Base-by-base conservation (phyloP, 1,139 yeast species). In the Taphrina flavorubra region DNA sequence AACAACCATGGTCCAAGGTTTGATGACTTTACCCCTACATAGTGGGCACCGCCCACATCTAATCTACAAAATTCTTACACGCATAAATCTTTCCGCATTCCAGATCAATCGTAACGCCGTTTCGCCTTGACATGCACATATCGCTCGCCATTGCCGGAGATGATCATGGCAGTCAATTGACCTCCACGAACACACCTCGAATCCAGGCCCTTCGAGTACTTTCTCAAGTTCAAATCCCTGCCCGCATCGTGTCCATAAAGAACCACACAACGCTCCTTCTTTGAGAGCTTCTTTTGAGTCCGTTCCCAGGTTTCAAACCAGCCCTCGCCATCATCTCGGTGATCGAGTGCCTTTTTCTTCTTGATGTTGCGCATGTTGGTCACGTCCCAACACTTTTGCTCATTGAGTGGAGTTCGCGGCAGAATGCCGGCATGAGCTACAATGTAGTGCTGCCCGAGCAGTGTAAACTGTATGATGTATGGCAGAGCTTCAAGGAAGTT, bases 161-260 rank as follows among this genome's bases (percentile, higher is more conserved):
- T 71, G 10, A 89, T 83, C 77, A 87, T 79, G 0, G 95, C 96
- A 51, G 88, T 83, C 70, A 92, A 81, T 69, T 82, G 77, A 11
- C 86, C 88, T 1, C 97, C 97, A 71, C 84, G 83, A 72, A 86
- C 89, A 79, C 98, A 92, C 1, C 90, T 90, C 11, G 90, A 81
- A 76, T 92, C 98, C 53, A 92, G 79, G 0, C 97, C 98, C 74
- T 84, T 86, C 4, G 96, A 82, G 77, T 81, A 90, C 71, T 84
- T 83, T 72, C 84, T 83, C 65, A 88, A 73, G 69, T 84, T 86
- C 61, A 92, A 82, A 0, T 97, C 97, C 69, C 87, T 80, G 69
- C 86, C 82, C 3, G 97, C 96, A 77, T 90, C 96, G 76, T 92
- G 98, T 0, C 98, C 98, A 76, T 92, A 92, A 74, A 85, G 86